A percentile compares a stretch with the other conserved stretches of the same genome.
These are phyloP conservation scores for Cryptosporidium ryanae DNA, from an alignment of 169 alveolate species.

Conservation along the genomic window DNA sequence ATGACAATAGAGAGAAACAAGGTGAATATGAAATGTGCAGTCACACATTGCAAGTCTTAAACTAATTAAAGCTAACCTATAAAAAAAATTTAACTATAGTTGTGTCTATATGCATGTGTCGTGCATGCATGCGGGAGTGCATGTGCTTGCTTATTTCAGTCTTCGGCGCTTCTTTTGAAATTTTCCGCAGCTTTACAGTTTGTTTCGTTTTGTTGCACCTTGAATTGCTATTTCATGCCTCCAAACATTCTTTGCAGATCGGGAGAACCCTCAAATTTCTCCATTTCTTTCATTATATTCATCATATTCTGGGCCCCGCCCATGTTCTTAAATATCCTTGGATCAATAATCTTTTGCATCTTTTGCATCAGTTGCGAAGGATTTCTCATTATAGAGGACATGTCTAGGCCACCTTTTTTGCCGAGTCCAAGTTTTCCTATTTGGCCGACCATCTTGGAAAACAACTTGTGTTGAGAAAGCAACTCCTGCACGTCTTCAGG, in stretches of 20 bases:
- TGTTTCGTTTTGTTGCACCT: not conserved
- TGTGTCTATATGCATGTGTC: too few species aligned
- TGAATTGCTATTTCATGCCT: slow-evolving; percentile 38
- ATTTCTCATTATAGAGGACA: slow-evolving; percentile 92
- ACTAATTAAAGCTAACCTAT: too few species aligned
- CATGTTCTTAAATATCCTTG: slow-evolving; percentile 93
- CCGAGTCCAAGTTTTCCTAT: slow-evolving; percentile 96
- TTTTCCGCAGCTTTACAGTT: too few species aligned
- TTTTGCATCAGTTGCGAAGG: slow-evolving; percentile 93
- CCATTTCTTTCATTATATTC: slow-evolving; percentile 93
- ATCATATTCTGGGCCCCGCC: slow-evolving; percentile 96
- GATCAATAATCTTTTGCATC: slow-evolving; percentile 95
- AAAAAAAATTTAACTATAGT: too few species aligned
- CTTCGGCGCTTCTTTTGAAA: too few species aligned
- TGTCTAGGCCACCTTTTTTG: slow-evolving; percentile 86
- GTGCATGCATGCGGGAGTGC: too few species aligned
- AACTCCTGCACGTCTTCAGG: slow-evolving; percentile 91
- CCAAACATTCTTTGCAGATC: slow-evolving; percentile 70
- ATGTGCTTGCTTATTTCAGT: too few species aligned
- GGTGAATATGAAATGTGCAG: too few species aligned
- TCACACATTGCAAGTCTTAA: too few species aligned
- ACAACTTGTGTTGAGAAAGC: slow-evolving; percentile 94
- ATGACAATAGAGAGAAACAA: too few species aligned
- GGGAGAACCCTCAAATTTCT: slow-evolving; percentile 59
- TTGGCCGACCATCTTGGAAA: slow-evolving; percentile 95